Conservation (phyloP, 1,139 yeast genomes). For the Magnusiomyces paraingens region DNA sequence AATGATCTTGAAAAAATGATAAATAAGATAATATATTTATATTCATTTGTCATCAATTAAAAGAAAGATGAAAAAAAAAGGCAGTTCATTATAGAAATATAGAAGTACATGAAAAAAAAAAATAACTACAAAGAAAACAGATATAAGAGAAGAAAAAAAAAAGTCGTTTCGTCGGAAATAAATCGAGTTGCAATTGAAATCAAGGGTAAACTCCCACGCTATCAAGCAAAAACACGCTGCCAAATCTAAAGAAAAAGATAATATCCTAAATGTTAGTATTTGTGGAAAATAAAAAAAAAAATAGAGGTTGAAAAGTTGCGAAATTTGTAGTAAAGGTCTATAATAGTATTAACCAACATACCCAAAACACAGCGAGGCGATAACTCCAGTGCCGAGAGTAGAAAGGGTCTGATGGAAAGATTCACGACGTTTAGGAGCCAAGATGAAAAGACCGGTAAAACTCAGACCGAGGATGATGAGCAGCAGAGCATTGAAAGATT, state of each 20-base stretch:
- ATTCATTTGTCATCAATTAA: no score
- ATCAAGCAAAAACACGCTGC: slow-evolving; percentile 34
- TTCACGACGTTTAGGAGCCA: slow-evolving; percentile 10
- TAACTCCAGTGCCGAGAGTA: slow-evolving; percentile 23
- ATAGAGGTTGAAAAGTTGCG: neutral
- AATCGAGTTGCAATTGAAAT: neutral
- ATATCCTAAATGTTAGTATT: neutral
- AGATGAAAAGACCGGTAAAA: slow-evolving; percentile 14
- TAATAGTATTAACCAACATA: slow-evolving; percentile 20
- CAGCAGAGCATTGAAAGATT: slow-evolving; percentile 15
- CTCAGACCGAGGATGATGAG: slow-evolving; percentile 9
- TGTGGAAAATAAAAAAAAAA: neutral
- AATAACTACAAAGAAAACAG: neutral
- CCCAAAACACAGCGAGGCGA: slow-evolving; percentile 33
- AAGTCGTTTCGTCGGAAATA: neutral
- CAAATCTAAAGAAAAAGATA: slow-evolving; percentile 27
- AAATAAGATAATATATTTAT: no score
- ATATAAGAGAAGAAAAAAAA: neutral
- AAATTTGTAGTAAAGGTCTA: no score
- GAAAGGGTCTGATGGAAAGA: slow-evolving; percentile 16
- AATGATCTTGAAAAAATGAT: no score
- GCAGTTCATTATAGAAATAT: neutral
- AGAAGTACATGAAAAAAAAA: neutral
- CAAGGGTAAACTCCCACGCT: slow-evolving; percentile 38
- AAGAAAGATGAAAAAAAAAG: neutral